Conservation (phyloP, 192 early-diverging fungal genomes). For the Coemansia sp. region DNA sequence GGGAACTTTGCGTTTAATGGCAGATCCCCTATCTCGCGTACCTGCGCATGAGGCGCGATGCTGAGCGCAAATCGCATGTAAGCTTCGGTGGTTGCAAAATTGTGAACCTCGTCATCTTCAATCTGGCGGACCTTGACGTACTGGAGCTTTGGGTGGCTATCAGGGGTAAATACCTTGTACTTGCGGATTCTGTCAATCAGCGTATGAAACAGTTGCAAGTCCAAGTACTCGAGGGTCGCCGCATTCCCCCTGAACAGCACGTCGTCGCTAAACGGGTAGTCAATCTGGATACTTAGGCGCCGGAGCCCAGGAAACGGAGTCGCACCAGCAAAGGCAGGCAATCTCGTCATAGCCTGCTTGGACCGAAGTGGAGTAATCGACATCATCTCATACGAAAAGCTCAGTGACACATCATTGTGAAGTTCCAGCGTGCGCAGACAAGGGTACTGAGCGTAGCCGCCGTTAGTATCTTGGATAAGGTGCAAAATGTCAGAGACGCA, state of each 20-base stretch:
- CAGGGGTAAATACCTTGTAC: background rate
- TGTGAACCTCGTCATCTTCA: no score
- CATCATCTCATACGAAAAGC: background rate
- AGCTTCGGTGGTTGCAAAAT: background rate
- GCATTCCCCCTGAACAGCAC: background rate
- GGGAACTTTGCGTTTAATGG: background rate
- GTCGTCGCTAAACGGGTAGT: constrained; percentile 2
- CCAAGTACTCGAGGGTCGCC: background rate
- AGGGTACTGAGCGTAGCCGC: background rate
- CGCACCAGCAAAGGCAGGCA: background rate
- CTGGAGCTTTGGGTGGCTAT: background rate
- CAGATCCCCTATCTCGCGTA: background rate
- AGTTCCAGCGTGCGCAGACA: background rate
- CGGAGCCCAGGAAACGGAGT: background rate
- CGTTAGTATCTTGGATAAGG: background rate
- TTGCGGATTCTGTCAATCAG: background rate
- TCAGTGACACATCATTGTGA: background rate
- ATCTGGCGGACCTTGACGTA: background rate
- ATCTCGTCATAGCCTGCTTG: background rate
- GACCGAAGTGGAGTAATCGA: background rate
- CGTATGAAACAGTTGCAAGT: background rate
- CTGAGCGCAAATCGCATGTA: background rate
- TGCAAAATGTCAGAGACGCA: background rate
- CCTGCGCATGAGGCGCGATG: background rate
- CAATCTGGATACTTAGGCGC: background rate